phyloP scores from a whole-genome alignment of 495 filamentous ascomycete species.

The Wilcoxina mikolae region DNA sequence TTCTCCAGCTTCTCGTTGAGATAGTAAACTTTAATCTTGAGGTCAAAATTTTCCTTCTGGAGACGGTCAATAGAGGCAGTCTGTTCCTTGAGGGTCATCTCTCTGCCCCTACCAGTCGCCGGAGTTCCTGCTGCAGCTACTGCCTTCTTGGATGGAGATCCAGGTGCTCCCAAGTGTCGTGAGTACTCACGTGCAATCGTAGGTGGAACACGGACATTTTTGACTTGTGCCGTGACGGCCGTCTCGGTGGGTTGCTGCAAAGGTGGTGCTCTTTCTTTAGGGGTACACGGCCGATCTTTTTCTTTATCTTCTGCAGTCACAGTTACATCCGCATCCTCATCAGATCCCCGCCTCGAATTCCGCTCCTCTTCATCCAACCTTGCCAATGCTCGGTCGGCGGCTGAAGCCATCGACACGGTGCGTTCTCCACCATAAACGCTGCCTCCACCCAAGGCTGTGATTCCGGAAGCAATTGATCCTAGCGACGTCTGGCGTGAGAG shows the following conservation, averaged over 20 bases:
- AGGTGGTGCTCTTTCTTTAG: conserved; percentile 40
- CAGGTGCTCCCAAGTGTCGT: conserved; percentile 30
- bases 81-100: conserved; percentile 89
- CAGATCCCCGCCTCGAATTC: conserved; percentile 29
- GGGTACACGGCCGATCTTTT: conserved; percentile 27
- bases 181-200: conserved; percentile 75
- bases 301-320: background rate
- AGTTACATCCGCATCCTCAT: background rate
- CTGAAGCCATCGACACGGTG: conserved; percentile 17
- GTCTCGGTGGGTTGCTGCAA: conserved; percentile 61
- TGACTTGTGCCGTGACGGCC: conserved; percentile 70
- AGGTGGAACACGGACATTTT: conserved; percentile 77
- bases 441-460: conserved; percentile 48
- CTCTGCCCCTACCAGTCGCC: conserved; percentile 52
- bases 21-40: conserved; percentile 96
- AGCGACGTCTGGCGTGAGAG: conserved; percentile 72
- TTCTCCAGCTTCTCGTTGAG: conserved; percentile 84
- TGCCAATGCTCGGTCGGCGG: conserved; percentile 40
- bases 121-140: conserved; percentile 36
- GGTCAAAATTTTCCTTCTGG: conserved; percentile 90
- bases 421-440: conserved; percentile 16
- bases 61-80: conserved; percentile 90
- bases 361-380: conserved; percentile 47
- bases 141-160: conserved; percentile 43
- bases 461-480: conserved; percentile 85